Evolutionary conservation across 768 basidiomycete genomes (phyloP), one percentile per base, ranked within the genome.

Genomic region (Pulveroboletus ravenelii): DNA sequence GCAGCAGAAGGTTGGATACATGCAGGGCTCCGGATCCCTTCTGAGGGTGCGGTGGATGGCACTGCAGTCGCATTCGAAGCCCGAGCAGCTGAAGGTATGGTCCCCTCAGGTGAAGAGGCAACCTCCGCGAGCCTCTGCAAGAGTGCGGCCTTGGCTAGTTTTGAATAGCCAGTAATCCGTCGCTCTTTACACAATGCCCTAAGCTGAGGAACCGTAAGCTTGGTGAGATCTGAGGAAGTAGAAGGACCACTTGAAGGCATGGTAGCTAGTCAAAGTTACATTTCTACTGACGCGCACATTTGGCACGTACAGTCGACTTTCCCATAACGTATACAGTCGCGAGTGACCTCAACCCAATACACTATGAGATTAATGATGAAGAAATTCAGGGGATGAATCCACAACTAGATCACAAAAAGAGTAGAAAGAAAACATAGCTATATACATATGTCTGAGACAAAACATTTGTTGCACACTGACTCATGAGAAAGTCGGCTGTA

Each of bases 111-210:
- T 34, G 50, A 38, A 32, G 43, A 27, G 10, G 32, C 42, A 13
- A 40, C 51, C 6, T 48, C 51, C 2, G 37, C 44, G 27, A 81
- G 62, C 60, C 76, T 84, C 52, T 73, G 70, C 27, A 89, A 64
- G 34, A 89, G 72, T 1, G 70, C 77, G 45, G 71, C 67, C 63
- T 88, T 88, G 36, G 66, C 62, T 17, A 87, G 76, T 61, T 84
- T 89, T 10, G 85, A 85, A 61, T 86, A 89, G 0, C 83, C 84
- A 38, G 71, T 60, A 23, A 89, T 69, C 18, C 74, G 70, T 48
- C 68, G 74, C 45, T 82, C 84, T 61, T 85, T 89, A 66, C 85
- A 89, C 13, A 88, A 51, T 4, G 74, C 74, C 60, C 81, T 87
- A 17, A 90, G 74, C 55, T 84, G 82, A 17, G 80, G 63, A 10